phyloP scores from a whole-genome alignment of 2,329 filamentous ascomycete species.

The Calonectria fujianensis region DNA sequence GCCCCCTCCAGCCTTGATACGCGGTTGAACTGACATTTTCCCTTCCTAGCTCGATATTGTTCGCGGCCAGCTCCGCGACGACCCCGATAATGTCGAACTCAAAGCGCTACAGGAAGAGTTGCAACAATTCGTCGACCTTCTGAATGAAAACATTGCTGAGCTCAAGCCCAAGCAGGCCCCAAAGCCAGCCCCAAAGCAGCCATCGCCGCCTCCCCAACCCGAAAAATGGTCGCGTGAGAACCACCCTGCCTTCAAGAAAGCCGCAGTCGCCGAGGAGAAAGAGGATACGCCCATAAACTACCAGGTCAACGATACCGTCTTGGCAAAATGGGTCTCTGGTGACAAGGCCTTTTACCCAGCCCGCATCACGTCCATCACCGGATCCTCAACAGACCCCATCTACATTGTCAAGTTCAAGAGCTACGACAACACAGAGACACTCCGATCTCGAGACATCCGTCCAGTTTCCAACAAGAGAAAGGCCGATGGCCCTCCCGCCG shows the following conservation, averaged over 20 bases:
- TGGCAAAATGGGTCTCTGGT: slow-evolving; percentile 92
- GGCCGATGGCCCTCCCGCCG: slow-evolving; percentile 81
- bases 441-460: slow-evolving; percentile 88
- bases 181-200: slow-evolving; percentile 66
- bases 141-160: slow-evolving; percentile 88
- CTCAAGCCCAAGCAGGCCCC: slow-evolving; percentile 74
- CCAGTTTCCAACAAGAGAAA: slow-evolving; percentile 89
- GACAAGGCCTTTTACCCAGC: slow-evolving; percentile 95
- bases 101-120: slow-evolving; percentile 86
- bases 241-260: slow-evolving; percentile 83
- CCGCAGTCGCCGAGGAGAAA: slow-evolving; percentile 68
- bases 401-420: slow-evolving; percentile 97
- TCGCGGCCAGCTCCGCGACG: slow-evolving; percentile 83
- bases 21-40: slow-evolving; percentile 46
- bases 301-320: slow-evolving; percentile 90
- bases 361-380: slow-evolving; percentile 94
- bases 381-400: slow-evolving; percentile 91
- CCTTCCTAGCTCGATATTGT: slow-evolving; percentile 83
- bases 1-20: slow-evolving; percentile 8
- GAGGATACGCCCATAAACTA: slow-evolving; percentile 75
- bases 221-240: slow-evolving; percentile 89
- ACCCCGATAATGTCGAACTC: slow-evolving; percentile 87
- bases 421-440: slow-evolving; percentile 89
- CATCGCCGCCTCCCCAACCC: slow-evolving; percentile 72
- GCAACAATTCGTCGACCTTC: slow-evolving; percentile 85